A percentile compares a stretch with the other conserved stretches of the same genome.
phyloP scores from a whole-genome alignment of 768 basidiomycete species.

The Tulasnella calospora region DNA sequence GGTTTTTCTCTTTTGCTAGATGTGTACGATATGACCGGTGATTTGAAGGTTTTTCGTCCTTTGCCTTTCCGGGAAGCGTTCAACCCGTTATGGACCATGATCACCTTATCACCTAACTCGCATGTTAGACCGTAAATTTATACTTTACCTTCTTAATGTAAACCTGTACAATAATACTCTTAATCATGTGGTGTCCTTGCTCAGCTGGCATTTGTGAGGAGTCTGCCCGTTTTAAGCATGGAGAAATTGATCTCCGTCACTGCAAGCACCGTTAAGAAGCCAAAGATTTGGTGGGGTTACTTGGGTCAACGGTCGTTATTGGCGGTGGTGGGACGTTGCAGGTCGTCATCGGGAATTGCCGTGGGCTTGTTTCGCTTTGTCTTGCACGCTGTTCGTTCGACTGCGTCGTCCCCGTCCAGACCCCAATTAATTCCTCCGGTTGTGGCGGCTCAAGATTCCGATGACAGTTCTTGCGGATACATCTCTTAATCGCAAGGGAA shows the following conservation, averaged over 20 bases:
- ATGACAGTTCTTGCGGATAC: background rate
- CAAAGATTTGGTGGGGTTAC: background rate
- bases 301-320: background rate
- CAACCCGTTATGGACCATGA: background rate
- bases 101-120: background rate
- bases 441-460: background rate
- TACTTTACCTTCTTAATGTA: slow-evolving; percentile 3
- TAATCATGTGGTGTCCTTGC: background rate
- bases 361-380: background rate
- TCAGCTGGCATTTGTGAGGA: background rate
- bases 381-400: background rate
- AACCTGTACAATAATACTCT: background rate
- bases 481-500: background rate
- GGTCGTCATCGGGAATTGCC: background rate
- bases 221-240: background rate
- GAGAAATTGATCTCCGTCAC: background rate
- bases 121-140: slow-evolving; percentile 4
- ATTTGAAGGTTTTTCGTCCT: background rate
- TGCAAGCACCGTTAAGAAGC: background rate
- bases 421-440: background rate
- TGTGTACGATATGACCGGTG: slow-evolving; percentile 1
- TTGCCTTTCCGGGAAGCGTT: background rate
- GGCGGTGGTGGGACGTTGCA: background rate
- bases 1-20: background rate
- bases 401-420: background rate